Evolutionary conservation across 2,329 filamentous ascomycete species (phyloP), one percentile per base, ranked within the genome.

Genomic region (Xylariaceae sp.): DNA sequence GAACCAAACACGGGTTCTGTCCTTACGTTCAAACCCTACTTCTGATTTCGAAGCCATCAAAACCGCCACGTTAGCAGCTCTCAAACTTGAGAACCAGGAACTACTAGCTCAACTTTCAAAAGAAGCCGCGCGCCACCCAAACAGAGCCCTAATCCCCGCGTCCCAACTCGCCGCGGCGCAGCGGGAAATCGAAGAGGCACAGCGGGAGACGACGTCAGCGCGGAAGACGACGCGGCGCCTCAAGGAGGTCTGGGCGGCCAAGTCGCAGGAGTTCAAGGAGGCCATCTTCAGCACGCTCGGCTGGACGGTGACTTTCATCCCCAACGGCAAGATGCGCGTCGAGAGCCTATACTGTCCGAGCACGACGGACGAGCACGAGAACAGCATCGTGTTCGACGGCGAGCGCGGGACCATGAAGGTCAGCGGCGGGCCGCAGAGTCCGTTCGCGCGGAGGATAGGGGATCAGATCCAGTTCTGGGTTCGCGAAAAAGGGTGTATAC

Each of bases 331-430:
- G 65, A 95, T 96, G 72, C 86, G 90, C 30, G 89, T 96, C 19
- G 95, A 92, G 51, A 87, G 81, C 55, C 87, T 92, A 61, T 95
- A 92, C 67, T 88, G 88, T 67, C 87, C 91, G 0, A 85, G 82
- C 2, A 57, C 73, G 83, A 69, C 51, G 68, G 83, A 88, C 51
- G 85, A 88, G 66, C 83, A 89, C 68, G 84, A 87, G 69, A 86
- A 86, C 62, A 84, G 80, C 53, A 86, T 87, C 56, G 84, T 96
- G 0, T 96, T 96, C 69, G 91, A 96, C 71, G 91, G 91, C 48
- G 91, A 96, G 73, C 85, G 88, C 54, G 94, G 92, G 7, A 96
- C 92, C 1, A 99, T 99, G 94, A 99, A 99, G 78, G 88, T 99
- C 53, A 89, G 87, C 32, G 94, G 94, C 1, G 94, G 94, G 0